These are phyloP conservation scores for Plectosphaerella sp. DNA, from an alignment of 2,329 filamentous ascomycete genomes.

Conservation along the genomic window DNA sequence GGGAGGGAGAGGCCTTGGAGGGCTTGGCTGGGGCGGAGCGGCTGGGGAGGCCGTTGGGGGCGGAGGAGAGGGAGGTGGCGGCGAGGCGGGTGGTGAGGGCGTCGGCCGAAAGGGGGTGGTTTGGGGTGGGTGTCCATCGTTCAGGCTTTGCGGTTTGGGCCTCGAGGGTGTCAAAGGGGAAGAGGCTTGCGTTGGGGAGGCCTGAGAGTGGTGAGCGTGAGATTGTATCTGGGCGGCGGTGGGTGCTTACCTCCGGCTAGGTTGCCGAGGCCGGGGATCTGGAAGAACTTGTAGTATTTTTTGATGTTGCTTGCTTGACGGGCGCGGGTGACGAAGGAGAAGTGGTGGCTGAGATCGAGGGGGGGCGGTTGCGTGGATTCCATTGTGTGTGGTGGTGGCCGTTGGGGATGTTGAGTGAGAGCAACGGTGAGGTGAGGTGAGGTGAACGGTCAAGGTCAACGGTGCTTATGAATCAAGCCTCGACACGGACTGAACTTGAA, in stretches of 20 bases:
- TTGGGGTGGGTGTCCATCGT: constrained; percentile 68
- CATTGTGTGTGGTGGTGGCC: background rate
- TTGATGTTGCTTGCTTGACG: constrained; percentile 68
- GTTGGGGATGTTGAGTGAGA: background rate
- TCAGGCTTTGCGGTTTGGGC: constrained; percentile 71
- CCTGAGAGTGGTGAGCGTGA: constrained; percentile 42
- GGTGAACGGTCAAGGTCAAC: background rate
- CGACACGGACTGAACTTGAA: too few relatives aligned
- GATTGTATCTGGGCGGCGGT: background rate
- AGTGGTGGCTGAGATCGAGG: constrained; percentile 74
- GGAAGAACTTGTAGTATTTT: constrained; percentile 80
- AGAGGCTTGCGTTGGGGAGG: constrained; percentile 75
- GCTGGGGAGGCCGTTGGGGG: constrained; percentile 16
- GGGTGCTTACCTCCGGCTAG: constrained; percentile 51
- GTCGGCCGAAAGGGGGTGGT: constrained; percentile 14
- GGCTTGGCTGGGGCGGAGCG: constrained; percentile 7
- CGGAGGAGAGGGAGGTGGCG: constrained; percentile 18
- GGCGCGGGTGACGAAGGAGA: constrained; percentile 63
- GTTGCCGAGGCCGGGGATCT: constrained; percentile 57
- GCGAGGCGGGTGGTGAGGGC: constrained; percentile 33
- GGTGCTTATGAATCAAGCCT: background rate
- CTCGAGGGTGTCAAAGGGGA: constrained; percentile 88
- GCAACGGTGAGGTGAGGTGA: too few relatives aligned
- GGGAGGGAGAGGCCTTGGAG: background rate
- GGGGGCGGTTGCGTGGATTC: constrained; percentile 34